These are phyloP conservation scores for Talaromyces wortmannii DNA, from an alignment of 495 filamentous ascomycete species.

Conservation along the genomic window DNA sequence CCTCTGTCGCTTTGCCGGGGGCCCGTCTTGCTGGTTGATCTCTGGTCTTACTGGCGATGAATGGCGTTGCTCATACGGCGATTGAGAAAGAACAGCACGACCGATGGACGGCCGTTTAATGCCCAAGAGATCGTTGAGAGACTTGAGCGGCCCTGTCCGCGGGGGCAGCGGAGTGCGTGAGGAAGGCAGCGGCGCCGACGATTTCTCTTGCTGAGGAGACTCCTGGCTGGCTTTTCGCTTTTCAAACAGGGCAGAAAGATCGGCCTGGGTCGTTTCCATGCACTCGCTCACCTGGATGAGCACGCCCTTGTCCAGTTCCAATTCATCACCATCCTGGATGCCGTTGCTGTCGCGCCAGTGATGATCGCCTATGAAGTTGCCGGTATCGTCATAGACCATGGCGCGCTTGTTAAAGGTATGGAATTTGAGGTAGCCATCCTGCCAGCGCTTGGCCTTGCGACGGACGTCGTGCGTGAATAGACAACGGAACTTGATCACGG, in stretches of 20 bases:
- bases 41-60: conserved; percentile 6
- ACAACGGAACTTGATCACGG: conserved; percentile 72
- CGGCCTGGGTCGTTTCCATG: conserved; percentile 64
- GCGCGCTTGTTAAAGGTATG: conserved; percentile 88
- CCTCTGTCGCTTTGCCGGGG: conserved; percentile 43
- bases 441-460: conserved; percentile 86
- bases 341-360: conserved; percentile 66
- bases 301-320: conserved; percentile 69
- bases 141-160: conserved; percentile 18
- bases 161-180: conserved; percentile 22
- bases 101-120: conserved; percentile 43
- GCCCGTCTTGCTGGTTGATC: conserved; percentile 16
- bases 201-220: neutral
- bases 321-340: conserved; percentile 70
- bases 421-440: conserved; percentile 80
- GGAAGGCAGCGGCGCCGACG: conserved; percentile 11
- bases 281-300: conserved; percentile 75
- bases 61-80: conserved; percentile 43
- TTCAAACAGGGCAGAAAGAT: conserved; percentile 65
- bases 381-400: conserved; percentile 80
- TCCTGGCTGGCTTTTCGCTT: conserved; percentile 38
- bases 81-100: conserved; percentile 31
- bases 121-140: conserved; percentile 51
- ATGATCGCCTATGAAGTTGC: conserved; percentile 77
- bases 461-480: conserved; percentile 81